These are phyloP conservation scores for Cladosporium sp. DNA, from an alignment of 2,329 filamentous ascomycete species.

Conservation along the genomic window DNA sequence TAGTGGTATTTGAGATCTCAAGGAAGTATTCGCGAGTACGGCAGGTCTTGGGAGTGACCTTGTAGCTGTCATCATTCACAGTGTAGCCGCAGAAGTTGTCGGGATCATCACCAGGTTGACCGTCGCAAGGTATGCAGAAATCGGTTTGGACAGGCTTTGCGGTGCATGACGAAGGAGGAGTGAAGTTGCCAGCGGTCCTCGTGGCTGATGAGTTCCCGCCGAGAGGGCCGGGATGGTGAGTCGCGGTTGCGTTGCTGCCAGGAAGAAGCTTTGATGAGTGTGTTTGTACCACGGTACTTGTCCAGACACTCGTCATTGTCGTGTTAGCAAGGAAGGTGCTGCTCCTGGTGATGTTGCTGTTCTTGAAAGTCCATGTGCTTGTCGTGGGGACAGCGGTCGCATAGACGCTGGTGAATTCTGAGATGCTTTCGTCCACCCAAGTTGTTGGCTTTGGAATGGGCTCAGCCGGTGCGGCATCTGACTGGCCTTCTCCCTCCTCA, in stretches of 20 bases:
- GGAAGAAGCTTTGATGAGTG: not conserved
- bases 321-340: constrained; percentile 8
- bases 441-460: not conserved
- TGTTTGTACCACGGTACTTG: not conserved
- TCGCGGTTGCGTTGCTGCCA: not conserved
- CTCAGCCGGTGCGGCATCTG: not conserved
- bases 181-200: not conserved
- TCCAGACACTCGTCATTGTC: constrained; percentile 6
- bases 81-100: constrained; percentile 32
- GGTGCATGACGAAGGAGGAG: not conserved
- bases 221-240: not conserved
- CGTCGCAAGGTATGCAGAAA: constrained; percentile 27
- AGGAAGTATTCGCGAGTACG: constrained; percentile 40
- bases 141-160: constrained; percentile 10
- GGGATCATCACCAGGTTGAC: constrained; percentile 24
- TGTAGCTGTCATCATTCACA: constrained; percentile 33
- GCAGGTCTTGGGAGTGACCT: constrained; percentile 35
- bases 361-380: constrained; percentile 7
- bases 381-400: constrained; percentile 1
- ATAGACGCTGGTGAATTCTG: constrained; percentile 9
- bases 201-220: constrained; percentile 3
- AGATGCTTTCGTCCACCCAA: constrained; percentile 2
- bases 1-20: constrained; percentile 38
- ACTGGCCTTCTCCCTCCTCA: not conserved
- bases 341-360: constrained; percentile 12